phyloP scores from a whole-genome alignment of 176 grass and related monocot species.

The Leersia perrieri region DNA sequence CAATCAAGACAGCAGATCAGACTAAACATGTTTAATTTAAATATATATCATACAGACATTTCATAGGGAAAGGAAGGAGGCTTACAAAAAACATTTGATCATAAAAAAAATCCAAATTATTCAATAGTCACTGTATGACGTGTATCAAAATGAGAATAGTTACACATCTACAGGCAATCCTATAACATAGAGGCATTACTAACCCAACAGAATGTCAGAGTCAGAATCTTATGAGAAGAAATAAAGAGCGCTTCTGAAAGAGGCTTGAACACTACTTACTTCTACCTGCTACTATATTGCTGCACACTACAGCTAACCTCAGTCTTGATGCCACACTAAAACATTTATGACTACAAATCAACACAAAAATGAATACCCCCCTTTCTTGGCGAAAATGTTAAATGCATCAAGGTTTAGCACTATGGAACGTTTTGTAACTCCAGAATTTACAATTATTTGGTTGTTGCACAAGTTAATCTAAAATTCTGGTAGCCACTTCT shows the following conservation, averaged over 20 bases:
- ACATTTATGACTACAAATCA: not conserved
- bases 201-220: not conserved
- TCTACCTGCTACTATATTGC: not conserved
- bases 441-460: not conserved
- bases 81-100: not conserved
- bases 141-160: not conserved
- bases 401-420: not conserved
- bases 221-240: not conserved
- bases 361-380: not conserved
- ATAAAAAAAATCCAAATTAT: not conserved
- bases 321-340: not conserved
- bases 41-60: not conserved
- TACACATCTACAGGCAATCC: not conserved
- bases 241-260: not conserved
- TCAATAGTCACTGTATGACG: not conserved
- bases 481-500: not conserved
- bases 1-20: slow-evolving; percentile 25
- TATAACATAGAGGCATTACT: not conserved
- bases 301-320: not conserved
- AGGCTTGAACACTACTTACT: not conserved
- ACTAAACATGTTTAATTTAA: not conserved
- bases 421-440: not conserved
- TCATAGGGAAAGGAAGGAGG: not conserved
- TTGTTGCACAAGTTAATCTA: not conserved
- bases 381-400: not conserved